Evolutionary conservation across 208 protist species (phyloP).

Genomic region (Trypanosomatidae sp.): DNA sequence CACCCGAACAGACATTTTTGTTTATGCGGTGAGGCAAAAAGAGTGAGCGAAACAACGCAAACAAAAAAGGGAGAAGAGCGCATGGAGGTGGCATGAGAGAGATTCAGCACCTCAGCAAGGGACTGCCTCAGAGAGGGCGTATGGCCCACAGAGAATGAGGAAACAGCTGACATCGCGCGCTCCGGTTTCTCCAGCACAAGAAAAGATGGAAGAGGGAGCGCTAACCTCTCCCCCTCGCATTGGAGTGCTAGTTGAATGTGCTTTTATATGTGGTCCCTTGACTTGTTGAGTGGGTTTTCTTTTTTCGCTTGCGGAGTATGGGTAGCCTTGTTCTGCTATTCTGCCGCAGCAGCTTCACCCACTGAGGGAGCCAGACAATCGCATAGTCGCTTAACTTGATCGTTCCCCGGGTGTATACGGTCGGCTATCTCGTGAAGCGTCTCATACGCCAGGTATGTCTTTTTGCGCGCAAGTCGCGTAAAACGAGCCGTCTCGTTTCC

Average conservation of each 20-base stretch:
- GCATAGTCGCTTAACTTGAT: slow-evolving; percentile 22
- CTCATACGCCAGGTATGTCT: slow-evolving; percentile 52
- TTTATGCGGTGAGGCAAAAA: neutral
- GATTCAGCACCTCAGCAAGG: neutral
- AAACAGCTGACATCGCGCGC: neutral
- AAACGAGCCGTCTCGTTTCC: slow-evolving; percentile 22
- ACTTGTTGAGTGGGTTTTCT: neutral
- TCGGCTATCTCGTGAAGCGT: slow-evolving; percentile 34
- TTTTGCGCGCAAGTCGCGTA: slow-evolving; percentile 37
- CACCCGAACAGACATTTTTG: neutral
- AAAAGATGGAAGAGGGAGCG: neutral
- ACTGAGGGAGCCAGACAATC: slow-evolving; percentile 23
- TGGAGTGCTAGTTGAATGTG: neutral
- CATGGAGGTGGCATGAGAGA: neutral
- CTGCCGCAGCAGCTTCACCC: slow-evolving; percentile 6
- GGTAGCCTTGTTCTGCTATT: neutral
- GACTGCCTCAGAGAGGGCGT: neutral
- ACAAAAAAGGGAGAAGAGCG: neutral
- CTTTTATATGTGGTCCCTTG: neutral
- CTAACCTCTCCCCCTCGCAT: neutral
- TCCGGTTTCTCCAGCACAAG: neutral
- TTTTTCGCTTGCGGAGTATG: neutral
- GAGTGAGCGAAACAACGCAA: neutral
- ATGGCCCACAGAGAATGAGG: neutral
- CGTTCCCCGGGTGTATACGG: slow-evolving; percentile 20